Evolutionary conservation across 306 rosid species (phyloP), one percentile per base, ranked within the genome.

Genomic region (Fragaria iinumae): DNA sequence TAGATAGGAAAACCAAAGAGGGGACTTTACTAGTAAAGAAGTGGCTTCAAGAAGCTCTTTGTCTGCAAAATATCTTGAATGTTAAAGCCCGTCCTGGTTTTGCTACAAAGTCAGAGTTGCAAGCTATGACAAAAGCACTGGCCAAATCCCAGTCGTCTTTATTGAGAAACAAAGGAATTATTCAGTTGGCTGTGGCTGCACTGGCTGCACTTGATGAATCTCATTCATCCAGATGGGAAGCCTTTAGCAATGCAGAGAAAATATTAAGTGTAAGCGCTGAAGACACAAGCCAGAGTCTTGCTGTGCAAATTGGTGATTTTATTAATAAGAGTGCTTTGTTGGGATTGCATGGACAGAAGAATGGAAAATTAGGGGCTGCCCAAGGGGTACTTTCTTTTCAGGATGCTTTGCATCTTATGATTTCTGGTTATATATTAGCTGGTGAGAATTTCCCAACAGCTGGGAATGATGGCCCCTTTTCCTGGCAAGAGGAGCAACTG

Each of bases 401-500:
- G 85, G 97, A 92, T 84, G 91, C 96, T 60, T 82, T 94, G 72
- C 88, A 91, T 75, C 89, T 94, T 79, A 85, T 87, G 89, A 78
- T 90, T 39, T 70, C 86, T 63, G 97, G 97, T 71, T 91, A 94
- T 84, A 91, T 94, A 78, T 82, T 90, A 85, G 98, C 96, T 45
- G 96, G 96, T 69, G 96, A 88, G 83, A 89, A 89, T 84, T 94
- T 91, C 76, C 98, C 96, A 23, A 90, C 97, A 34, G 88, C 97
- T 76, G 86, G 97, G 75, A 84, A 91, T 64, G 96, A 90, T 66
- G 94, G 98, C 57, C 96, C 97, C 14, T 94, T 94, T 84, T 94
- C 97, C 62, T 91, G 98, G 98, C 97, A 94, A 88, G 97, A 91
- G 87, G 97, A 94, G 81, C 96, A 68, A 79, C 59, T 90, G 78